Evolutionary conservation across 768 basidiomycete species (phyloP).

Genomic region (Trametes maxima): DNA sequence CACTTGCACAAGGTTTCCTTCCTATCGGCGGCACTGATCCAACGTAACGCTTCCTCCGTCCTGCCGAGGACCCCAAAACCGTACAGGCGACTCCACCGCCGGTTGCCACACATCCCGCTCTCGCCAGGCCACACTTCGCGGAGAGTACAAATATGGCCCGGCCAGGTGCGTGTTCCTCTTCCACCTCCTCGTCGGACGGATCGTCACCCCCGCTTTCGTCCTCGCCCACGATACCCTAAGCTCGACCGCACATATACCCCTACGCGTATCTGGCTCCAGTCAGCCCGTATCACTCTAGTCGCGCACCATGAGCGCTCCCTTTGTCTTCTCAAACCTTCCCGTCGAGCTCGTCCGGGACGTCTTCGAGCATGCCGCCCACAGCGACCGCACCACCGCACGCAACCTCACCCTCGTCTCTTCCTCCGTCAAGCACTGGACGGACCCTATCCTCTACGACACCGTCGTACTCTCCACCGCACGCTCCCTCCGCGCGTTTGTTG

Average conservation of each 20-base stretch:
- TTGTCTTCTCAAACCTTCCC: constrained; percentile 33
- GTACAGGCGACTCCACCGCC: constrained; percentile 18
- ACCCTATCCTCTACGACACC: constrained; percentile 41
- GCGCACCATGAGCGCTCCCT: constrained; percentile 13
- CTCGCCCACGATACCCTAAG: constrained; percentile 6
- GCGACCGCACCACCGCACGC: constrained; percentile 33
- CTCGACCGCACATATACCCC: constrained; percentile 10
- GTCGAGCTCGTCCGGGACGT: constrained; percentile 39
- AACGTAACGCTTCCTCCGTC: constrained; percentile 19
- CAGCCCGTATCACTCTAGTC: background rate
- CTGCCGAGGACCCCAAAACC: constrained; percentile 25
- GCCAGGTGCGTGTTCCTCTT: background rate
- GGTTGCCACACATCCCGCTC: constrained; percentile 7
- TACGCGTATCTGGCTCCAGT: background rate
- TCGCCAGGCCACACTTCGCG: background rate
- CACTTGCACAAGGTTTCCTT: constrained; percentile 8
- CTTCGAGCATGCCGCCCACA: constrained; percentile 39
- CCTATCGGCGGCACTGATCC: constrained; percentile 11
- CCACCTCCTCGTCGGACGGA: constrained; percentile 2
- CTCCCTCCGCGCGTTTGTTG: constrained; percentile 34
- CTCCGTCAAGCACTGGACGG: constrained; percentile 36
- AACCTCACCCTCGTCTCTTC: constrained; percentile 40
- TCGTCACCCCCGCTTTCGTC: constrained; percentile 7
- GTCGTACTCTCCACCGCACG: constrained; percentile 38
- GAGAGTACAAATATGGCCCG: constrained; percentile 3